phyloP scores from a whole-genome alignment of 2,329 filamentous ascomycete species.

The Alternaria ethzedia region DNA sequence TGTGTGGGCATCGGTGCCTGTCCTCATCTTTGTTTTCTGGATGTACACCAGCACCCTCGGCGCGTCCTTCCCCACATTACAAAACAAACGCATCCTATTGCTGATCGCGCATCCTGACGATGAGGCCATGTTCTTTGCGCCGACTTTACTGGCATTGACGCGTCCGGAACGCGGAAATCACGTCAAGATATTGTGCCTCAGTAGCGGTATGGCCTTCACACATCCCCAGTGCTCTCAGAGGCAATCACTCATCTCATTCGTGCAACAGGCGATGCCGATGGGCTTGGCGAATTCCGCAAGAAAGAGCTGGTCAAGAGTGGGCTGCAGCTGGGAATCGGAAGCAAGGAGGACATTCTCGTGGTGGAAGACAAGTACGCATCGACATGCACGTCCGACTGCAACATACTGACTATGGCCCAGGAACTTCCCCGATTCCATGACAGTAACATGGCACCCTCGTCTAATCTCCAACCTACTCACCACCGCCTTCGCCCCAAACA shows the following conservation, averaged over 20 bases:
- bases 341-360: constrained; percentile 82
- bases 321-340: constrained; percentile 74
- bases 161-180: constrained; percentile 82
- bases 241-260: constrained; percentile 9
- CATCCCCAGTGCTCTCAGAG: neutral
- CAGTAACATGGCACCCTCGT: constrained; percentile 72
- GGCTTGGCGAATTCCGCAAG: constrained; percentile 81
- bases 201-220: constrained; percentile 67
- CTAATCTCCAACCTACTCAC: constrained; percentile 74
- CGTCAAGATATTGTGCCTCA: constrained; percentile 91
- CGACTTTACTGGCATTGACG: constrained; percentile 84
- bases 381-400: constrained; percentile 4
- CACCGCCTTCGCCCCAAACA: constrained; percentile 74
- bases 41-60: constrained; percentile 56
- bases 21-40: constrained; percentile 54
- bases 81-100: constrained; percentile 85
- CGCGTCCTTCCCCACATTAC: constrained; percentile 67
- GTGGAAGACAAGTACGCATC: constrained; percentile 73
- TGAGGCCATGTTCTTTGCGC: constrained; percentile 99
- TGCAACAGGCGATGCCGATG: constrained; percentile 76
- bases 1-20: constrained; percentile 48
- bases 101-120: constrained; percentile 98
- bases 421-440: constrained; percentile 91
- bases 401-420: constrained; percentile 37
- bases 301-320: constrained; percentile 84